These are phyloP conservation scores for Xylaria flabelliformis DNA, from an alignment of 495 filamentous ascomycete species.

Conservation along the genomic window DNA sequence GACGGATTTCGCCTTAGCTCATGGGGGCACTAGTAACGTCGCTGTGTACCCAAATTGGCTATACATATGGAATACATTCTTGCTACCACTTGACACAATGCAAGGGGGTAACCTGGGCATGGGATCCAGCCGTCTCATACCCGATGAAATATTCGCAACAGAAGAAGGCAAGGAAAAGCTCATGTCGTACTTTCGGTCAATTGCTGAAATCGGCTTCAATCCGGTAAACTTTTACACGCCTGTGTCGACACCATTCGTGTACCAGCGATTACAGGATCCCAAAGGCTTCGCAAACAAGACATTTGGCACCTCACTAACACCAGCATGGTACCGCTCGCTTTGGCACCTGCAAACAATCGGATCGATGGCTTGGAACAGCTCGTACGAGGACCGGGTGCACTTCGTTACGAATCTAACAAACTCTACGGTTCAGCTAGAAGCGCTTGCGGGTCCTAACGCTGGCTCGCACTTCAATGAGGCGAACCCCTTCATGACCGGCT, in stretches of 20 bases:
- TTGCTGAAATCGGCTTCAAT: slow-evolving; percentile 31
- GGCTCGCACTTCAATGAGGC: slow-evolving; percentile 59
- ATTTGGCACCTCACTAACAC: slow-evolving; percentile 21
- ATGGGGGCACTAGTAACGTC: slow-evolving; percentile 26
- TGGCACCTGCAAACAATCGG: slow-evolving; percentile 48
- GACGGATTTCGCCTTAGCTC: slow-evolving; percentile 21
- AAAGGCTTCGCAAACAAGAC: slow-evolving; percentile 19
- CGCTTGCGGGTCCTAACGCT: slow-evolving; percentile 50
- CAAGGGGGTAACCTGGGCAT: slow-evolving; percentile 13
- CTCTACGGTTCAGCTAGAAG: slow-evolving; percentile 50
- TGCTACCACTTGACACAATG: slow-evolving; percentile 23
- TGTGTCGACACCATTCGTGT: slow-evolving; percentile 33
- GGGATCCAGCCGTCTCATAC: slow-evolving; percentile 44
- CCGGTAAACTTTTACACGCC: slow-evolving; percentile 36
- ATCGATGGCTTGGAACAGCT: slow-evolving; percentile 46
- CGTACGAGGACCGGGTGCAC: slow-evolving; percentile 41
- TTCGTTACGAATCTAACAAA: slow-evolving; percentile 49
- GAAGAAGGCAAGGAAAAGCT: slow-evolving; percentile 34
- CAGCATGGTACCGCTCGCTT: slow-evolving; percentile 34
- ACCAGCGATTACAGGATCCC: slow-evolving; percentile 21
- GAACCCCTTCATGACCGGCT: slow-evolving; percentile 52
- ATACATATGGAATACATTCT: slow-evolving; percentile 21
- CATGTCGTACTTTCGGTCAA: slow-evolving; percentile 32
- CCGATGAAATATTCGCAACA: slow-evolving; percentile 31
- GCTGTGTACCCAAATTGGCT: slow-evolving; percentile 23